Evolutionary conservation across 1,284 basidiomycete species (phyloP), one percentile per base, ranked within the genome.

Genomic region (Cutaneotrichosporon sp.): DNA sequence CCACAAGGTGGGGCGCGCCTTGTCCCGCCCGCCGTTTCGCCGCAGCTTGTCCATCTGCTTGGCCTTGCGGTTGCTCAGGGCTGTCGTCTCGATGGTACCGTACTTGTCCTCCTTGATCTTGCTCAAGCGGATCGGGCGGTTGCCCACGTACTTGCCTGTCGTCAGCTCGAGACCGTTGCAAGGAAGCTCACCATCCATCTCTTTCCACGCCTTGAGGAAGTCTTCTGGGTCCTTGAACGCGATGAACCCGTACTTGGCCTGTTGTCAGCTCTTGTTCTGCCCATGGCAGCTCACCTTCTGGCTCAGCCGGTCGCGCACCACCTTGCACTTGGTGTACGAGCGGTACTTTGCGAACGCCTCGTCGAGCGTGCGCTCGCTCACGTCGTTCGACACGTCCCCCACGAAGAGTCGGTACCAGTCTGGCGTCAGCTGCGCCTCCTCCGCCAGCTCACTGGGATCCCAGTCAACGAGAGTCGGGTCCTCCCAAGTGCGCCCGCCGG

Each of bases 181-280:
- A 42, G 34, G 20, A 18, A 33, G 74, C 89, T 58, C 71, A 90
- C 95, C 95, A 79, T 99, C 92, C 93, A 98, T 98, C 79, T 99
- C 93, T 77, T 99, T 99, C 97, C 97, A 99, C 8, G 97, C 97
- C 71, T 87, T 93, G 62, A 99, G 79, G 77, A 98, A 99, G 78
- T 99, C 97, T 81, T 99, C 95, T 0, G 97, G 97, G 73, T 99
- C 97, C 60, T 92, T 92, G 79, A 99, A 99, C 0, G 93, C 91
- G 36, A 99, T 93, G 74, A 99, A 99, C 1, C 93, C 97, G 74
- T 90, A 99, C 78, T 93, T 97, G 0, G 94, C 92, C 91, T 99
- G 71, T 65, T 3, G 62, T 67, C 43, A 67, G 53, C 46, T 27
- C 33, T 6, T n/a, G n/a, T n/a, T n/a, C n/a, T n/a, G n/a, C n/a